Evolutionary conservation across 257 asterid species (phyloP).

Genomic region (Solanum appendiculatum): DNA sequence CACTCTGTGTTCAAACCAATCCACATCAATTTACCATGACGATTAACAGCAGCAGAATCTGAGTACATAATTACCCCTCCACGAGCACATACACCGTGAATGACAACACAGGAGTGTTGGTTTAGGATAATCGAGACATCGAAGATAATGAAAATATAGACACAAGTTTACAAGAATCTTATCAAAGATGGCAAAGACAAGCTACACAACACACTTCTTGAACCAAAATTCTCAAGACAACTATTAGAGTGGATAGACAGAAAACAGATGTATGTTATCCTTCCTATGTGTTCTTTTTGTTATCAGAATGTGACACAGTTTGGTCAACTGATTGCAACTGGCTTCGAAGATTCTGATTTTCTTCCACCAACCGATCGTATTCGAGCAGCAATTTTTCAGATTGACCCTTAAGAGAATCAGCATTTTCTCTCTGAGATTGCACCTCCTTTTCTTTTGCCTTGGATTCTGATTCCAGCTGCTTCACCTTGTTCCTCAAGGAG

Average conservation of each 20-base stretch:
- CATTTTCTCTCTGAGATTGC: constrained; percentile 17
- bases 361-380: constrained; percentile 32
- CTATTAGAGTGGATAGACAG: not conserved
- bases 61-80: not conserved
- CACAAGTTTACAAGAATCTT: not conserved
- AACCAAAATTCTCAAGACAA: not conserved
- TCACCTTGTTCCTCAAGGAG: constrained; percentile 7
- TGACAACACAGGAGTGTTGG: not conserved
- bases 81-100: not conserved
- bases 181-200: not conserved
- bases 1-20: not conserved
- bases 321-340: constrained; percentile 25
- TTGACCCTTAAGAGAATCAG: constrained; percentile 29
- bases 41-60: not conserved
- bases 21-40: not conserved
- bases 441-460: constrained; percentile 16
- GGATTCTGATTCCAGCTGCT: constrained; percentile 12
- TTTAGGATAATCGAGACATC: not conserved
- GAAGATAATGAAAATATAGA: not conserved
- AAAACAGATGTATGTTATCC: not conserved
- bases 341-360: constrained; percentile 32
- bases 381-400: constrained; percentile 26
- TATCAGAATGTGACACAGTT: constrained; percentile 7
- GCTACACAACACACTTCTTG: not conserved
- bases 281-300: constrained; percentile 12